Base-by-base conservation (phyloP, 768 basidiomycete species). In the Amanita rubescens region DNA sequence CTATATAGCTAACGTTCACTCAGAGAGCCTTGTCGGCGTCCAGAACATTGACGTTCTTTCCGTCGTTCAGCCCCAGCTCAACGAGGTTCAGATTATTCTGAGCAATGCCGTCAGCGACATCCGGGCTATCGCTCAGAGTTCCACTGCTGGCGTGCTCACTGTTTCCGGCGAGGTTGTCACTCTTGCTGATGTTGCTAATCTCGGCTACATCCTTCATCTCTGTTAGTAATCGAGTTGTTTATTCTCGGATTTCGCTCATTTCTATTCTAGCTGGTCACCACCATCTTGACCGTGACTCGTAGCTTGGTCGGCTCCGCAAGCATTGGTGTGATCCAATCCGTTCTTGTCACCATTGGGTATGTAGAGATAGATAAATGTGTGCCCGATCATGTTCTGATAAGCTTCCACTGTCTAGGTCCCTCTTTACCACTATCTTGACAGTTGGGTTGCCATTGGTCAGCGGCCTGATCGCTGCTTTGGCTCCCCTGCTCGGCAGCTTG, bases 161-260 rank as follows among this genome's bases (percentile, higher is more conserved):
- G 46, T 61, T 8, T 41, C 32, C 5, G 60, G 62, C 22, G 44
- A 55, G 22, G 54, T 59, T 20, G 37, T 61, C 22, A 27, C 58
- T 12, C 17, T 55, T 3, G 19, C 41, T 25, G 59, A 56, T 12
- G 53, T 60, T 41, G 59, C 53, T 14, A n/a, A 51, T 11, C 45
- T 62, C 17, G 27, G 44, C 62, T 9, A 35, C 41, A 20, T 35
- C 30, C 20, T 39, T 62, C 47, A 39, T 62, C 2, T 9, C 39
- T 3, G 63, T 62, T 27, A 12, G 60, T 53, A 33, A 14, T 19
- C 12, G 10, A 11, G 12, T 38, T 9, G 25, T 24, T 27, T 32
- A n/a, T 12, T 25, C 1, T 12, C 25, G 32, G 10, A 30, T n/a
- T 15, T 14, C n/a, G 37, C 45, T 35, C 9, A 12, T 39, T n/a